A percentile compares a stretch with the other conserved stretches of the same genome.
These are phyloP conservation scores for Mycena leptocephala DNA, from an alignment of 768 basidiomycete genomes.

Conservation along the genomic window DNA sequence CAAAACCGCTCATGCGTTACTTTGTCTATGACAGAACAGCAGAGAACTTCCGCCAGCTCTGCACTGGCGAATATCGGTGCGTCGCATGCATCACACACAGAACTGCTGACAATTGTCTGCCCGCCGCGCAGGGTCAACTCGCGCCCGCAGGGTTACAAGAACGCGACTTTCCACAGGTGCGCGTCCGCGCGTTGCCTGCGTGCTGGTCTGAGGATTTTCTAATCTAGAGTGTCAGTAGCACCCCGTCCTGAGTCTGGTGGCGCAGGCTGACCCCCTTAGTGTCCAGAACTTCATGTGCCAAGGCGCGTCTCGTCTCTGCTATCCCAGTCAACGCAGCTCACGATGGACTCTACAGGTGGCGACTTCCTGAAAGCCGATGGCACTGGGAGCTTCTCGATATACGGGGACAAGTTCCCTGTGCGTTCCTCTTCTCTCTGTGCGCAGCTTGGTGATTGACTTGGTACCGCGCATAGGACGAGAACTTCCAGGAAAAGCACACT, in stretches of 20 bases:
- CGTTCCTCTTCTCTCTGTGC: conserved; percentile 39
- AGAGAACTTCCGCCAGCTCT: conserved; percentile 97
- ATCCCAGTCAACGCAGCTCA: neutral
- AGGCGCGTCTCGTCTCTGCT: conserved; percentile 60
- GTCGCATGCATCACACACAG: conserved; percentile 12
- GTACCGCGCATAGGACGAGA: conserved; percentile 89
- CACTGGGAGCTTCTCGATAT: conserved; percentile 97
- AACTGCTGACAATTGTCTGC: neutral
- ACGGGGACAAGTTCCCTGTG: conserved; percentile 94
- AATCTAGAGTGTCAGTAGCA: conserved; percentile 76
- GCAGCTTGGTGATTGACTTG: neutral
- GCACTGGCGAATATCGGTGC: conserved; percentile 96
- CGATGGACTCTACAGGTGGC: conserved; percentile 69
- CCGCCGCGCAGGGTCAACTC: conserved; percentile 77
- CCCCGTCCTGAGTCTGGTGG: conserved; percentile 10
- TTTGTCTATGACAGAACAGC: conserved; percentile 77
- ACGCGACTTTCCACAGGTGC: conserved; percentile 93
- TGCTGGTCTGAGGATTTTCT: conserved; percentile 33
- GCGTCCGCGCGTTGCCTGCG: conserved; percentile 39
- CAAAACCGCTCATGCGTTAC: neutral
- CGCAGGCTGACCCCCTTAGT: conserved; percentile 54
- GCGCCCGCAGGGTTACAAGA: conserved; percentile 93
- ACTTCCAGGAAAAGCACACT: conserved; percentile 92
- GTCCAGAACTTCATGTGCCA: conserved; percentile 98
- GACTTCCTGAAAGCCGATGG: conserved; percentile 97